Percentiles rank a stretch among this genome's conserved stretches.
These are phyloP conservation scores for Simplicillium aogashimaense DNA, from an alignment of 2,329 filamentous ascomycete genomes.

Conservation along the genomic window DNA sequence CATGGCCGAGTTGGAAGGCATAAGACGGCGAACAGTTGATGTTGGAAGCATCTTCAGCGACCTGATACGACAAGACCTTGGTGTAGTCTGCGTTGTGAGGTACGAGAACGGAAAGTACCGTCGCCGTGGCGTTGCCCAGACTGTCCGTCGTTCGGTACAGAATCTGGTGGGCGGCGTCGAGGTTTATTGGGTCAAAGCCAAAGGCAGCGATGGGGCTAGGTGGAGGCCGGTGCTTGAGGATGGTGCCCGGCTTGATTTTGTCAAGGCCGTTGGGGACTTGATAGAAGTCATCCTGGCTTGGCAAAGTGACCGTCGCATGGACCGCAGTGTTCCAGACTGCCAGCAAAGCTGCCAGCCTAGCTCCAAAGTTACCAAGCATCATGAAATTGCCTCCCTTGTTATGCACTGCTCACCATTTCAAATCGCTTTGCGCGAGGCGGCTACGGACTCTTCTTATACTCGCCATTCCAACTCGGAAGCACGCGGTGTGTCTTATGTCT, in stretches of 20 bases:
- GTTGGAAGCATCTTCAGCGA: slow-evolving; percentile 23
- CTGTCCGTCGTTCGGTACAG: slow-evolving; percentile 23
- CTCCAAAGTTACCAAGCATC: neutral
- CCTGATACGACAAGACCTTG: slow-evolving; percentile 24
- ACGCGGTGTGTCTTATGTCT: no score
- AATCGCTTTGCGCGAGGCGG: no score
- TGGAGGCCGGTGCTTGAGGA: neutral
- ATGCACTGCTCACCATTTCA: no score
- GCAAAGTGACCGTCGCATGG: neutral
- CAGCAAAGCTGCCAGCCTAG: neutral
- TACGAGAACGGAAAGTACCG: slow-evolving; percentile 22
- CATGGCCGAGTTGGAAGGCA: neutral
- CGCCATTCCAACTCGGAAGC: no score
- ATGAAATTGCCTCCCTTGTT: neutral
- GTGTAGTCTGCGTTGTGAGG: slow-evolving; percentile 13
- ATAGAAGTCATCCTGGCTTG: neutral
- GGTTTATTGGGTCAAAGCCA: neutral
- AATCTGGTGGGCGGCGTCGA: slow-evolving; percentile 13
- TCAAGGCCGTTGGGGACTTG: neutral
- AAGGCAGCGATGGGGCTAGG: neutral
- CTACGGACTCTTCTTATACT: no score
- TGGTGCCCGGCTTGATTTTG: neutral
- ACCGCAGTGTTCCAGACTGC: neutral
- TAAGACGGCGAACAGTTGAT: slow-evolving; percentile 14
- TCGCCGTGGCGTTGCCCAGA: slow-evolving; percentile 15